Evolutionary conservation across 106 monocot genomes (phyloP).

Genomic region (Allium fistulosum): DNA sequence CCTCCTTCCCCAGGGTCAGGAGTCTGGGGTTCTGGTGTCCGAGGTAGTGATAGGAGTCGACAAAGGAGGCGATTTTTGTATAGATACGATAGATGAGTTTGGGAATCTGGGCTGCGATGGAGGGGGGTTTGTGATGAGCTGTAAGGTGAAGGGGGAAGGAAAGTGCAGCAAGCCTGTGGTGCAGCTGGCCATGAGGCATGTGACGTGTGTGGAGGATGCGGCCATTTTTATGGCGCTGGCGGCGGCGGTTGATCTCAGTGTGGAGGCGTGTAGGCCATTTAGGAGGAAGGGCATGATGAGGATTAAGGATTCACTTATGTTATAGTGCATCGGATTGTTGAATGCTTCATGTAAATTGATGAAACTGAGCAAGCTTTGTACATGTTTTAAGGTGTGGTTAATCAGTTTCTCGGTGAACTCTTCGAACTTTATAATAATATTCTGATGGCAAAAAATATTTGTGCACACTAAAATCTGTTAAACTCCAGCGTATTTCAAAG

Average conservation of each 20-base stretch:
- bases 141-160: slow-evolving; percentile 68
- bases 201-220: slow-evolving; percentile 80
- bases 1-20: slow-evolving; percentile 58
- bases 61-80: slow-evolving; percentile 75
- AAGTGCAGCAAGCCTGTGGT: slow-evolving; percentile 66
- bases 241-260: slow-evolving; percentile 83
- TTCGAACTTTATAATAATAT: too few species aligned
- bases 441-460: too few species aligned
- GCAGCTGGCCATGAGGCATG: slow-evolving; percentile 65
- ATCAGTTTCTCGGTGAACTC: not conserved
- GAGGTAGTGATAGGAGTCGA: slow-evolving; percentile 33
- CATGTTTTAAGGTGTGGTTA: not conserved
- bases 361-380: too few species aligned
- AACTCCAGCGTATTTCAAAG: too few species aligned
- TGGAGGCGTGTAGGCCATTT: slow-evolving; percentile 77
- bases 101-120: not conserved
- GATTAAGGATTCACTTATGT: slow-evolving; percentile 20
- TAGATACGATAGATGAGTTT: slow-evolving; percentile 51
- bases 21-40: slow-evolving; percentile 45
- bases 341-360: too few species aligned
- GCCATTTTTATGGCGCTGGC: slow-evolving; percentile 88
- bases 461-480: too few species aligned
- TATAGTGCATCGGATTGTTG: not conserved
- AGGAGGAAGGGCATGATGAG: slow-evolving; percentile 38
- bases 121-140: slow-evolving; percentile 44